A percentile compares a stretch with the other conserved stretches of the same genome.
These are phyloP conservation scores for Chlorella vulgaris DNA, from an alignment of 139 green algal species.

Conservation along the genomic window DNA sequence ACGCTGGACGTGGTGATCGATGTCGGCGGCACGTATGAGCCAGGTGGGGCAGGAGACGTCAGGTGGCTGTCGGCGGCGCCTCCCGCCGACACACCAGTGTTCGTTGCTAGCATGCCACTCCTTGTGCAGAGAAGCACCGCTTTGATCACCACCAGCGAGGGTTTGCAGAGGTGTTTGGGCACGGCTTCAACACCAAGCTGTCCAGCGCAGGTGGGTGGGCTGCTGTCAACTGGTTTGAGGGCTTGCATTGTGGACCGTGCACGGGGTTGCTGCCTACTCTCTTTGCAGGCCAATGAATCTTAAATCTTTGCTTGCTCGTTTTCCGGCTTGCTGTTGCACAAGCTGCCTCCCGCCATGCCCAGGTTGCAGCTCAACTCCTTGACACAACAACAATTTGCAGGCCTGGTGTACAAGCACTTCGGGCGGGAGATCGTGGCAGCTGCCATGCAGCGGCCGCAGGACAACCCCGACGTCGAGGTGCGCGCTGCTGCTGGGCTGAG, in stretches of 20 bases:
- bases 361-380: slow-evolving; percentile 63
- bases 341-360: too few species aligned
- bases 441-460: slow-evolving; percentile 49
- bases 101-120: not conserved
- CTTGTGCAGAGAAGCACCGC: slow-evolving; percentile 21
- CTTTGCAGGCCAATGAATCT: too few species aligned
- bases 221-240: not conserved
- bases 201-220: slow-evolving; percentile 57
- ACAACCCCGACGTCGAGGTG: slow-evolving; percentile 69
- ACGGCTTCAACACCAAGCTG: slow-evolving; percentile 76
- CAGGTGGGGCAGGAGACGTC: slow-evolving; percentile 18
- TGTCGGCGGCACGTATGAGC: slow-evolving; percentile 89
- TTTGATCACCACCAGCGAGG: slow-evolving; percentile 94
- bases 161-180: slow-evolving; percentile 81
- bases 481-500: not conserved
- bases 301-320: not conserved
- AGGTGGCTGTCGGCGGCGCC: not conserved
- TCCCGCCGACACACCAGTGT: not conserved
- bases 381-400: slow-evolving; percentile 64
- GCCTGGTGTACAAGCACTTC: slow-evolving; percentile 91
- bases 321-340: slow-evolving; percentile 55
- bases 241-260: too few species aligned
- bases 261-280: too few species aligned
- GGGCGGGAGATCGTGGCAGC: slow-evolving; percentile 71
- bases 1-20: slow-evolving; percentile 91